phyloP scores from a whole-genome alignment of 2,329 filamentous ascomycete species.

The Nemania sp. region DNA sequence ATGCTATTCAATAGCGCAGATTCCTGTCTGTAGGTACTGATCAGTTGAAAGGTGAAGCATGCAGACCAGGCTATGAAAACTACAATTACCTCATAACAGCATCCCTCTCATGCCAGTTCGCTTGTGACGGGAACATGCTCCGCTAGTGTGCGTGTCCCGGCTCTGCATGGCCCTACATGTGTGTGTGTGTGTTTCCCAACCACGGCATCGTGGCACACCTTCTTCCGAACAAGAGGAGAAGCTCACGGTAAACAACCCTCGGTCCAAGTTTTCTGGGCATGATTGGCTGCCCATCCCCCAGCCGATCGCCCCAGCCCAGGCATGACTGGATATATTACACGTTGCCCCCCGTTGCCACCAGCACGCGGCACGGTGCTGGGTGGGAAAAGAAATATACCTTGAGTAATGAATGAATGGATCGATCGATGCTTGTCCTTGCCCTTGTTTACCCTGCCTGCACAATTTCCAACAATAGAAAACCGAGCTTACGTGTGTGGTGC shows the following conservation, averaged over 20 bases:
- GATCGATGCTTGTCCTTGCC: background rate
- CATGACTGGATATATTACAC: conserved; percentile 39
- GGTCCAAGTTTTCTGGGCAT: conserved; percentile 11
- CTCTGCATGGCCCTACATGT: conserved; percentile 26
- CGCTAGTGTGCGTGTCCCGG: conserved; percentile 39
- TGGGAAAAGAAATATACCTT: background rate
- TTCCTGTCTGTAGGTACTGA: background rate
- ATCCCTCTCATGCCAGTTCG: conserved; percentile 23
- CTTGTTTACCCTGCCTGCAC: background rate
- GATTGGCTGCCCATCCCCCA: conserved; percentile 25
- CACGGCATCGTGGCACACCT: conserved; percentile 31
- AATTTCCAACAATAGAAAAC: conserved; percentile 14
- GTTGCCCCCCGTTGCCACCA: conserved; percentile 9
- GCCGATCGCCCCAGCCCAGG: conserved; percentile 30
- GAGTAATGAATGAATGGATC: background rate
- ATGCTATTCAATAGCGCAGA: background rate
- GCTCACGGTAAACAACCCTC: conserved; percentile 21
- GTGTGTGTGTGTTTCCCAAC: conserved; percentile 16
- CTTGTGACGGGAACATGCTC: conserved; percentile 38
- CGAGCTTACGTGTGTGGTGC: background rate
- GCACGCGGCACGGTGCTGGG: conserved; percentile 12
- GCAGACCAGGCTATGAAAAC: conserved; percentile 4
- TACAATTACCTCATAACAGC: conserved; percentile 14
- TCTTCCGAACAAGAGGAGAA: conserved; percentile 42
- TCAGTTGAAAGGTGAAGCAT: conserved; percentile 5